These are phyloP conservation scores for Kwoniella sp. DNA, from an alignment of 768 basidiomycete genomes.

Conservation along the genomic window DNA sequence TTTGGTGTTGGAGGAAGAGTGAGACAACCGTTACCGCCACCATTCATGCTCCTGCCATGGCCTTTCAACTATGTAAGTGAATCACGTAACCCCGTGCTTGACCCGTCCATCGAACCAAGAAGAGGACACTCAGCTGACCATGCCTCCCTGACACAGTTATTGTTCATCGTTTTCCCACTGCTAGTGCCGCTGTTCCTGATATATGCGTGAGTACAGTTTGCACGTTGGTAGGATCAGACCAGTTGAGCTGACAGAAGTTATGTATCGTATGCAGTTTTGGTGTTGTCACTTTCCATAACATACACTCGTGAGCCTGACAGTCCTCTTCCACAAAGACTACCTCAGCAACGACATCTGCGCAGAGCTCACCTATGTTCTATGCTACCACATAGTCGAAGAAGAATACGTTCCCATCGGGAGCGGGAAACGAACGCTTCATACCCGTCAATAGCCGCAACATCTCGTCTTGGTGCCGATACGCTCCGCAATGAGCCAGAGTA, in stretches of 20 bases:
- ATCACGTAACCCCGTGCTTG: not conserved
- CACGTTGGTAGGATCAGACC: not conserved
- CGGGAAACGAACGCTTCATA: conserved; percentile 1
- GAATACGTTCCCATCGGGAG: conserved; percentile 9
- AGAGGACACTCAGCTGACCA: not conserved
- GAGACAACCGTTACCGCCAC: conserved; percentile 32
- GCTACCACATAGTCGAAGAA: not conserved
- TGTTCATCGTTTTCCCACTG: conserved; percentile 24
- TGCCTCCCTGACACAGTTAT: not conserved
- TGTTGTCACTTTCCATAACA: conserved; percentile 22
- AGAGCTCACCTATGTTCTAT: too few species aligned
- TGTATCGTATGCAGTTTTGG: conserved; percentile 6
- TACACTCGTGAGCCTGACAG: conserved; percentile 26
- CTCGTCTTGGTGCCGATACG: not conserved
- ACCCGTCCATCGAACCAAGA: not conserved
- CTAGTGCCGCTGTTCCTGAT: conserved; percentile 24
- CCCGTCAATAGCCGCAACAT: not conserved
- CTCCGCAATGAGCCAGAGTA: not conserved
- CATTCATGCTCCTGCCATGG: conserved; percentile 35
- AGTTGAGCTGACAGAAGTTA: not conserved
- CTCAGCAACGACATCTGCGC: too few species aligned
- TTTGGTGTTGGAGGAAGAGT: conserved; percentile 5
- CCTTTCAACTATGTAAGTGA: conserved; percentile 44
- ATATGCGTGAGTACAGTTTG: conserved; percentile 21
- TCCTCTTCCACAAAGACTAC: too few species aligned